phyloP scores from a whole-genome alignment of 805 yeast genomes.

The Priceomyces haplophilus region DNA sequence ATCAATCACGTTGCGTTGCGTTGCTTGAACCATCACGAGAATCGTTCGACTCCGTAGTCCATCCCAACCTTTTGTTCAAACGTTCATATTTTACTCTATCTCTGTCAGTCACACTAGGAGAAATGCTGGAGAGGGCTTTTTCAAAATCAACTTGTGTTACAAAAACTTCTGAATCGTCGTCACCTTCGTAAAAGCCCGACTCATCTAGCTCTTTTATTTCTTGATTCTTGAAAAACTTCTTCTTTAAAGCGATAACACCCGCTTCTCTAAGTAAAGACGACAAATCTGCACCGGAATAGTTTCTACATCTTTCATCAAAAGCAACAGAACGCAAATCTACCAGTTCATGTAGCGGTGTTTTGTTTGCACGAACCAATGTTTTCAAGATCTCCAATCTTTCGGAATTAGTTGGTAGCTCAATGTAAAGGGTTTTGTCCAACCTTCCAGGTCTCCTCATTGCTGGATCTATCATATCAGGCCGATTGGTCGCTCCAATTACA shows the following conservation, averaged over 20 bases:
- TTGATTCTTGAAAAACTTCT: constrained; percentile 55
- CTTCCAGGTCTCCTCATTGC: constrained; percentile 98
- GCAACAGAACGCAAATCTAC: constrained; percentile 67
- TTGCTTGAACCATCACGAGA: neutral
- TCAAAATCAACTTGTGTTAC: constrained; percentile 70
- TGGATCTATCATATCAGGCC: constrained; percentile 98
- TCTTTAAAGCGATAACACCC: constrained; percentile 82
- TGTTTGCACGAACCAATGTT: constrained; percentile 67
- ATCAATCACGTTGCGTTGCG: no score
- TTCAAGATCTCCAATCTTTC: constrained; percentile 81
- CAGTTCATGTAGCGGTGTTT: constrained; percentile 65
- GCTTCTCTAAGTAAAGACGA: constrained; percentile 92
- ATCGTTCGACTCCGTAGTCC: constrained; percentile 45
- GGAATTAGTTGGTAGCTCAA: constrained; percentile 75
- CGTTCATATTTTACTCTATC: constrained; percentile 77
- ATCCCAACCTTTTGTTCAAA: constrained; percentile 70
- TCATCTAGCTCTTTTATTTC: constrained; percentile 37
- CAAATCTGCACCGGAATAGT: constrained; percentile 94
- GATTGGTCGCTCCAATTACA: constrained; percentile 93
- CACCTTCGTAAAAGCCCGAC: constrained; percentile 32
- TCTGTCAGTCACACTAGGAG: constrained; percentile 86
- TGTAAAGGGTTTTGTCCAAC: constrained; percentile 86
- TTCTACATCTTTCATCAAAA: constrained; percentile 74
- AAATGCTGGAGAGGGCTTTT: constrained; percentile 67
- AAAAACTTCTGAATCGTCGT: constrained; percentile 35